A percentile compares a stretch with the other conserved stretches of the same genome.
These are phyloP conservation scores for Cupressus sempervirens DNA, from an alignment of 75 land plant species.

Conservation along the genomic window DNA sequence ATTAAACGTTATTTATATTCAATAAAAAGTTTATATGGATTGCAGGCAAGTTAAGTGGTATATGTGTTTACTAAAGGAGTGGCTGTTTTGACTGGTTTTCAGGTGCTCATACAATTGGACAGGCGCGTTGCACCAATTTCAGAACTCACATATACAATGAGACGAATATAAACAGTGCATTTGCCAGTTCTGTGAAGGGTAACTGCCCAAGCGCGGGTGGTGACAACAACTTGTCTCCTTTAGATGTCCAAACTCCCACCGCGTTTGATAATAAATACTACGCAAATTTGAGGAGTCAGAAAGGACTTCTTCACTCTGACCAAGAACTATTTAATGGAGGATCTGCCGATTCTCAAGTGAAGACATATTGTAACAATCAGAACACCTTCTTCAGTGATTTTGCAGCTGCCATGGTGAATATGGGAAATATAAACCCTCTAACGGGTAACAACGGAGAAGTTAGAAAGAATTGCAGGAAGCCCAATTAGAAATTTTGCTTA, in stretches of 20 bases:
- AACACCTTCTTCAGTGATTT: not conserved
- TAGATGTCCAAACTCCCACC: not conserved
- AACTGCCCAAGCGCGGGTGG: too few relatives aligned
- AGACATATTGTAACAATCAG: not conserved
- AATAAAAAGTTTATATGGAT: not conserved
- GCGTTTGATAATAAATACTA: not conserved
- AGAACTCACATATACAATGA: too few relatives aligned
- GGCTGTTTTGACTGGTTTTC: too few relatives aligned
- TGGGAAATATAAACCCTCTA: conserved; percentile 20
- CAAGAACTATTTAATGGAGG: not conserved
- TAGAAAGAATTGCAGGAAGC: conserved; percentile 15
- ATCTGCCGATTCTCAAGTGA: not conserved
- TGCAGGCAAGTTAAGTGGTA: too few relatives aligned
- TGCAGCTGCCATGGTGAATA: conserved; percentile 17
- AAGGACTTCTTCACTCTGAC: not conserved
- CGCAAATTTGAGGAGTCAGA: not conserved
- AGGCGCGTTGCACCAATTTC: too few relatives aligned
- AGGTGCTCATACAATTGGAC: conserved; percentile 37
- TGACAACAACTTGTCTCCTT: conserved; percentile 1
- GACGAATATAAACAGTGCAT: too few relatives aligned
- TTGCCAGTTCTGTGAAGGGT: too few relatives aligned
- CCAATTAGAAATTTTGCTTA: not conserved
- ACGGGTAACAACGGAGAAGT: conserved; percentile 17
- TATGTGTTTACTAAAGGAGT: too few relatives aligned
- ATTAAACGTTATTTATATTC: not conserved